A percentile compares a stretch with the other conserved stretches of the same genome.
These are phyloP conservation scores for Diospyros kaki DNA, from an alignment of 148 eudicot species.

Conservation along the genomic window DNA sequence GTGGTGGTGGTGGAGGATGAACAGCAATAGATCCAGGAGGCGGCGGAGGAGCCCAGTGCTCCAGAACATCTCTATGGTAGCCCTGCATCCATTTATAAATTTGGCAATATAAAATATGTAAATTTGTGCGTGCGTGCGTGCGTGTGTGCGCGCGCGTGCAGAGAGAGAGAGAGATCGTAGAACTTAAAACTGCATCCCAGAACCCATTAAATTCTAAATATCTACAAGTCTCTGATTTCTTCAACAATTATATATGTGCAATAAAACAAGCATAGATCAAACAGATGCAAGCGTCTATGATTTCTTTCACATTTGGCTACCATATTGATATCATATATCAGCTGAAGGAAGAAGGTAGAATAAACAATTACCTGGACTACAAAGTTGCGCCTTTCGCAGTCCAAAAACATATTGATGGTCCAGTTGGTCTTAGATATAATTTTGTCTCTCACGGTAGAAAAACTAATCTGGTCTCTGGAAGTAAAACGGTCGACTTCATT, in stretches of 20 bases:
- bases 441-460: conserved; percentile 79
- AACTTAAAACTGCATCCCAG: no score
- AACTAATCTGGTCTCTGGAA: conserved; percentile 83
- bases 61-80: conserved; percentile 68
- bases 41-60: conserved; percentile 52
- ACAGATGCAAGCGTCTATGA: not conserved
- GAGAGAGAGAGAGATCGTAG: no score
- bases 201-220: no score
- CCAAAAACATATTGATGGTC: conserved; percentile 79
- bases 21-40: conserved; percentile 14
- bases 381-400: conserved; percentile 90
- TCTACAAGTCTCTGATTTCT: no score
- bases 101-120: not conserved
- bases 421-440: conserved; percentile 65
- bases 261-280: not conserved
- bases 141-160: no score
- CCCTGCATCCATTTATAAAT: conserved; percentile 43
- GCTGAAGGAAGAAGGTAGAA: not conserved
- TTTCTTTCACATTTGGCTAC: not conserved
- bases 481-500: conserved; percentile 92
- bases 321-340: not conserved
- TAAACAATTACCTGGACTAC: conserved; percentile 60
- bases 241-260: not conserved
- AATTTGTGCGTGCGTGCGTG: no score
- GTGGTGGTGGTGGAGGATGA: conserved; percentile 21